A percentile compares a stretch with the other conserved stretches of the same genome.
These are phyloP conservation scores for Lenwebbia sp. DNA, from an alignment of 345 rosid species.

Conservation along the genomic window DNA sequence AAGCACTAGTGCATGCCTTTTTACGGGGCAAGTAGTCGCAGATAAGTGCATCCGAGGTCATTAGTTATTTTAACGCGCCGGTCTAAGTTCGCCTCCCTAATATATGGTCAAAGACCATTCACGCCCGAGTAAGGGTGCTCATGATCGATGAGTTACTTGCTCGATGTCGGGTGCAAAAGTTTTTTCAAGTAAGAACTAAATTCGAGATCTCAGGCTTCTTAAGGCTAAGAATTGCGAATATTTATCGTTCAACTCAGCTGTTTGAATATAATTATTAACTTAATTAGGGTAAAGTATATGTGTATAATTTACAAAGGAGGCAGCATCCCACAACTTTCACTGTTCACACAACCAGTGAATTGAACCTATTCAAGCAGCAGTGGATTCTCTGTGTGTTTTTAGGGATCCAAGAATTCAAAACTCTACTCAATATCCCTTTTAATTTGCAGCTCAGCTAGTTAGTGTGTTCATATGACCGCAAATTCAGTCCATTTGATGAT, in stretches of 20 bases:
- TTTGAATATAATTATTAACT: background rate
- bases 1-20: background rate
- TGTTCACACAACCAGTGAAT: background rate
- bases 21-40: background rate
- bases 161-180: background rate
- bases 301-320: background rate
- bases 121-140: background rate
- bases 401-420: slow-evolving; percentile 12
- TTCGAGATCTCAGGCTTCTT: background rate
- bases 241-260: background rate
- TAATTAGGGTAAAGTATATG: background rate
- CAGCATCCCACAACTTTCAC: background rate
- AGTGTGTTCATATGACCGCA: background rate
- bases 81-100: background rate
- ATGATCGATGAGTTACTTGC: background rate
- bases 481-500: background rate
- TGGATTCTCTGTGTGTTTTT: background rate
- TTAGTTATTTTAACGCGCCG: background rate
- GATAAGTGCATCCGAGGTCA: background rate
- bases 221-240: background rate
- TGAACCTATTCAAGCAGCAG: background rate
- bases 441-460: background rate
- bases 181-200: background rate
- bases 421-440: background rate
- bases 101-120: too few species aligned